Percentiles rank a stretch among this genome's conserved stretches.
Evolutionary conservation across 148 eudicot genomes (phyloP).

Genomic region (Vaccinium macrocarpon): DNA sequence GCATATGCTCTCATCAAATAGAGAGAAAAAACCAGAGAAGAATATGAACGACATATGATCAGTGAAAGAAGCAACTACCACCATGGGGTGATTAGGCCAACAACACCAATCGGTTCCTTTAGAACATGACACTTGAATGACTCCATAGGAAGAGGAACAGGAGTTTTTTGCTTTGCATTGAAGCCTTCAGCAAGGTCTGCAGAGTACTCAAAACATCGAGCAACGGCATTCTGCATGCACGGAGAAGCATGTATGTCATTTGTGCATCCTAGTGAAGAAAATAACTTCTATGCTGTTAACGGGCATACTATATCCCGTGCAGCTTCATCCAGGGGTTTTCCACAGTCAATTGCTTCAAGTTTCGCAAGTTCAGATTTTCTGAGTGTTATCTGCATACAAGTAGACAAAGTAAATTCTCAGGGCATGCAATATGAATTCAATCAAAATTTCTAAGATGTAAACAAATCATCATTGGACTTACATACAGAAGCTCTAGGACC

Average conservation of each 20-base stretch:
- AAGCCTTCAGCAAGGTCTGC: conserved; percentile 93
- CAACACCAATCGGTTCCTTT: conserved; percentile 87
- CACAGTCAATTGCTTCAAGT: conserved; percentile 80
- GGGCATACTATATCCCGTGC: conserved; percentile 87
- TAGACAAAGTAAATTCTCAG: neutral
- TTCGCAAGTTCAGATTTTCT: conserved; percentile 65
- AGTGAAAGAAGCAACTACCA: conserved; percentile 24
- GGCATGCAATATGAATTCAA: neutral
- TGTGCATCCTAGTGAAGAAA: neutral
- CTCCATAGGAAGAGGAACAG: conserved; percentile 78
- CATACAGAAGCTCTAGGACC: too few species aligned
- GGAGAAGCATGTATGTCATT: conserved; percentile 15
- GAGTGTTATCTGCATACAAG: conserved; percentile 61
- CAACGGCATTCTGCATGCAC: conserved; percentile 85
- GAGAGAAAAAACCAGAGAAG: neutral
- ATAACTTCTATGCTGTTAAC: neutral
- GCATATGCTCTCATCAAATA: neutral
- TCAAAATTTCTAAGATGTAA: neutral
- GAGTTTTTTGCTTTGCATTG: conserved; percentile 81
- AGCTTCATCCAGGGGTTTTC: conserved; percentile 88
- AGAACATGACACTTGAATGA: conserved; percentile 79
- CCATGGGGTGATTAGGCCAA: conserved; percentile 99
- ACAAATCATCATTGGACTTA: too few species aligned
- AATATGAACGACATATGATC: neutral
- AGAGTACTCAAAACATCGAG: conserved; percentile 83